A percentile compares a stretch with the other conserved stretches of the same genome.
These are phyloP conservation scores for Mycena belliarum DNA, from an alignment of 768 basidiomycete genomes.

Conservation along the genomic window DNA sequence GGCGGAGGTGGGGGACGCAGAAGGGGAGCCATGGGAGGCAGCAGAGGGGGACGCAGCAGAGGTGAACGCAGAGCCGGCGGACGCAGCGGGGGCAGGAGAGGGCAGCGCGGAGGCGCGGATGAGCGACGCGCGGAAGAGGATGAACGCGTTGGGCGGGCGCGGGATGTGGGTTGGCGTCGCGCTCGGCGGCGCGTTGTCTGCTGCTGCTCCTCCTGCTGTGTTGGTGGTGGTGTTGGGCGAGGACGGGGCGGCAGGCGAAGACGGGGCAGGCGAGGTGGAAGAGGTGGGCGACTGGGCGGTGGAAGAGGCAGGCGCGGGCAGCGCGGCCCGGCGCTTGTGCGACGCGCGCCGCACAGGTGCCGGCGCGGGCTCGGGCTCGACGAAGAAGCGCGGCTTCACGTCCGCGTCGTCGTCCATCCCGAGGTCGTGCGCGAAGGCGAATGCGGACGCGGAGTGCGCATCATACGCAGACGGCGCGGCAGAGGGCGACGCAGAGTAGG, in stretches of 20 bases:
- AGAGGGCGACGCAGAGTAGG: no score
- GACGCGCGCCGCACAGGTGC: slow-evolving; percentile 13
- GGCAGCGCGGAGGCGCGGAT: slow-evolving; percentile 55
- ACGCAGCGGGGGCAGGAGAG: no score
- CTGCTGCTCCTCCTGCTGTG: no score
- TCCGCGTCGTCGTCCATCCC: background rate
- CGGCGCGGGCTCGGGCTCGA: background rate
- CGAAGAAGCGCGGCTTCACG: slow-evolving; percentile 7
- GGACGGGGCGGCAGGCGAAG: slow-evolving; percentile 24
- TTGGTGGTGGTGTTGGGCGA: background rate
- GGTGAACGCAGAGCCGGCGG: no score
- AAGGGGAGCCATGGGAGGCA: no score
- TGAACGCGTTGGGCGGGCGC: slow-evolving; percentile 61
- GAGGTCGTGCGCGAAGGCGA: background rate
- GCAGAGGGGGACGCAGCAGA: no score
- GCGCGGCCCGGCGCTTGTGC: slow-evolving; percentile 18
- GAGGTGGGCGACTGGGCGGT: slow-evolving; percentile 27
- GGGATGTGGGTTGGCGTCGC: slow-evolving; percentile 45
- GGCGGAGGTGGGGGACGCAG: no score
- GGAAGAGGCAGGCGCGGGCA: slow-evolving; percentile 1
- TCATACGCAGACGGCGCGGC: no score
- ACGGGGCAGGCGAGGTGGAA: slow-evolving; percentile 6
- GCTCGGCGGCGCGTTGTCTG: no score
- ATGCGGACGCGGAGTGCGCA: no score
- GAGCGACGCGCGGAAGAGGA: slow-evolving; percentile 59